Evolutionary conservation across 345 rosid species (phyloP).

Genomic region (Clausena lansium): DNA sequence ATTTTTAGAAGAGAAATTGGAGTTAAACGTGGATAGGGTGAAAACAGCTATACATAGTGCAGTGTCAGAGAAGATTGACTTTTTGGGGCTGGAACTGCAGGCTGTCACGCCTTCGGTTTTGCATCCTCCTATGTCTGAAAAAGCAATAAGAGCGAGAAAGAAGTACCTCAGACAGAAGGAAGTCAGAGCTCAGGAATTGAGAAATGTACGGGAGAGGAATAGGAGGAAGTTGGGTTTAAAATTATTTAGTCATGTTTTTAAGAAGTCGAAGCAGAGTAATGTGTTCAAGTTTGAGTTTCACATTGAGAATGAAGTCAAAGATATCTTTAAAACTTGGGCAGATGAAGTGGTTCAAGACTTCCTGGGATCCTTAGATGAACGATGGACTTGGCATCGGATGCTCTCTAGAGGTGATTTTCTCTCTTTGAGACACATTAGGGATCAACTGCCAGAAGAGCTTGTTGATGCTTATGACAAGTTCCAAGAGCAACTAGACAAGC

Average conservation of each 20-base stretch:
- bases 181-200: conserved; percentile 67
- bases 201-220: conserved; percentile 81
- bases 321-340: conserved; percentile 68
- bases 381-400: conserved; percentile 73
- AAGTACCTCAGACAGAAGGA: conserved; percentile 88
- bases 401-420: conserved; percentile 85
- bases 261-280: conserved; percentile 64
- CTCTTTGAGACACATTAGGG: conserved; percentile 67
- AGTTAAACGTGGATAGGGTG: conserved; percentile 59
- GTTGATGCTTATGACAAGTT: conserved; percentile 77
- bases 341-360: conserved; percentile 73
- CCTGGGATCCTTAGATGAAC: conserved; percentile 73
- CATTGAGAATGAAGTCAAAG: conserved; percentile 64
- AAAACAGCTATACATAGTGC: conserved; percentile 78
- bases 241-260: conserved; percentile 60
- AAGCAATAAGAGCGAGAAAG: conserved; percentile 81
- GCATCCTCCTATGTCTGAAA: conserved; percentile 77
- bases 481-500: conserved; percentile 74
- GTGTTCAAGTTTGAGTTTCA: conserved; percentile 51
- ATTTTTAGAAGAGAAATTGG: conserved; percentile 54
- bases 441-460: conserved; percentile 71
- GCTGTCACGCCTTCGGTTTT: conserved; percentile 87
- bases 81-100: conserved; percentile 84
- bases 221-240: conserved; percentile 77
- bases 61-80: conserved; percentile 69